Evolutionary conservation across 202 grass and related monocot species (phyloP).

Genomic region (Alloteropsis angusta): DNA sequence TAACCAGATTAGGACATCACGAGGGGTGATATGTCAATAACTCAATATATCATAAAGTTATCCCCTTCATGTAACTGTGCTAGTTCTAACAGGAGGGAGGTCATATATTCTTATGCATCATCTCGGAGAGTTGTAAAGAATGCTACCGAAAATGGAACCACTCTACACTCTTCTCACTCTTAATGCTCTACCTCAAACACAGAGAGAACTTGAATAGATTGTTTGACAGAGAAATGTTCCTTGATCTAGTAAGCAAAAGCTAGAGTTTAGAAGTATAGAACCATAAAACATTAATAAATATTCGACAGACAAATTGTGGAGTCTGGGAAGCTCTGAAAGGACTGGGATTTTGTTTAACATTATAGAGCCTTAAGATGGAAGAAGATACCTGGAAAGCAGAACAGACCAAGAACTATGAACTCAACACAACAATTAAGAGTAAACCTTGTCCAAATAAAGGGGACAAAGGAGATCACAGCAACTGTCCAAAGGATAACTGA

Average conservation of each 20-base stretch:
- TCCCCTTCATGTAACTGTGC: not conserved
- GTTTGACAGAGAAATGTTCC: not conserved
- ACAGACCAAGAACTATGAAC: not conserved
- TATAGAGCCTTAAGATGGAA: not conserved
- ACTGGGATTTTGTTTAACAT: not conserved
- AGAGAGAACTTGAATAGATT: not conserved
- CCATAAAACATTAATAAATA: not conserved
- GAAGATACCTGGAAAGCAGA: not conserved
- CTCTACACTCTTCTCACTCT: not conserved
- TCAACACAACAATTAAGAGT: not conserved
- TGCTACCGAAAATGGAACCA: not conserved
- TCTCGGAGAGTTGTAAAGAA: not conserved
- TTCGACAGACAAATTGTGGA: not conserved
- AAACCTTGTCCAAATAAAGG: not conserved
- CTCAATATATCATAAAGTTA: not conserved
- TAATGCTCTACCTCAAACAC: not conserved
- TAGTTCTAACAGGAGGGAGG: not conserved
- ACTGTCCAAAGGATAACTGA: not conserved
- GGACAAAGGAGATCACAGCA: not conserved
- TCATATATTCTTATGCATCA: not conserved
- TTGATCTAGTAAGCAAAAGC: not conserved
- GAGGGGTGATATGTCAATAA: too few relatives aligned
- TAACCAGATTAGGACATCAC: not conserved
- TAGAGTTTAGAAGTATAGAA: not conserved
- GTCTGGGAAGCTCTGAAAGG: not conserved